These are phyloP conservation scores for Isabelozyma gotoi DNA, from an alignment of 805 yeast genomes.

Conservation along the genomic window DNA sequence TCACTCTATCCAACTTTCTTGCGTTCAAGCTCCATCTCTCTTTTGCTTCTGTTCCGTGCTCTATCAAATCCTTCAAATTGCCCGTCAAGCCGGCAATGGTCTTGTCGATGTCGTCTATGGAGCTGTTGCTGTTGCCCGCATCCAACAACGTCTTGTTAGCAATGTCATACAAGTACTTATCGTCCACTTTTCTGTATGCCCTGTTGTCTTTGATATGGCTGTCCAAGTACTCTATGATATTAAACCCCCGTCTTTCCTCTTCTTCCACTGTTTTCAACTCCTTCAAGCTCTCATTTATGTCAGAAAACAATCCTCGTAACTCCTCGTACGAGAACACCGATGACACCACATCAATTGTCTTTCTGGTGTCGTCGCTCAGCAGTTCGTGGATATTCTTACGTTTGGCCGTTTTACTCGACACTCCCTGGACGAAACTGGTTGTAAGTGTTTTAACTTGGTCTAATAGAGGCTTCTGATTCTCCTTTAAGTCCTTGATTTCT, in stretches of 20 bases:
- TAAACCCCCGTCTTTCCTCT: slow-evolving; percentile 8
- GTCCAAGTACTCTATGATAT: slow-evolving; percentile 14
- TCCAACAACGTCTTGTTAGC: slow-evolving; percentile 19
- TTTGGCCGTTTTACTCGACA: slow-evolving; percentile 9
- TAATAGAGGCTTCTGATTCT: slow-evolving; percentile 34
- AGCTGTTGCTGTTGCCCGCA: slow-evolving; percentile 9
- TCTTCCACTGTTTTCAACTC: slow-evolving; percentile 14
- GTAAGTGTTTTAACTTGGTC: slow-evolving; percentile 30
- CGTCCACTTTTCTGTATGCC: slow-evolving; percentile 16
- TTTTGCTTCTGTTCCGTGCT: slow-evolving; percentile 31
- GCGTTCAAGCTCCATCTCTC: slow-evolving; percentile 37
- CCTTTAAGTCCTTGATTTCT: slow-evolving; percentile 23
- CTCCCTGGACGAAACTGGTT: slow-evolving; percentile 17
- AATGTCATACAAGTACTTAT: slow-evolving; percentile 22
- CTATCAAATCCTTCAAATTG: slow-evolving; percentile 27
- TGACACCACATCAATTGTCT: slow-evolving; percentile 10
- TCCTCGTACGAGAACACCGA: slow-evolving; percentile 19
- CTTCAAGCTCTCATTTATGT: slow-evolving; percentile 14
- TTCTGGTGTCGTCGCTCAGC: slow-evolving; percentile 1
- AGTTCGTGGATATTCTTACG: background rate
- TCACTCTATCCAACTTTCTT: slow-evolving; percentile 25
- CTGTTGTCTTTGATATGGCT: slow-evolving; percentile 20
- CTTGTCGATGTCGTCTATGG: slow-evolving; percentile 31
- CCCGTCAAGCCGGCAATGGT: slow-evolving; percentile 21
- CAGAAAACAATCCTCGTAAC: slow-evolving; percentile 14